Evolutionary conservation across 2,329 filamentous ascomycete species (phyloP), one percentile per base, ranked within the genome.

Genomic region (Pestalotiopsis sp.): DNA sequence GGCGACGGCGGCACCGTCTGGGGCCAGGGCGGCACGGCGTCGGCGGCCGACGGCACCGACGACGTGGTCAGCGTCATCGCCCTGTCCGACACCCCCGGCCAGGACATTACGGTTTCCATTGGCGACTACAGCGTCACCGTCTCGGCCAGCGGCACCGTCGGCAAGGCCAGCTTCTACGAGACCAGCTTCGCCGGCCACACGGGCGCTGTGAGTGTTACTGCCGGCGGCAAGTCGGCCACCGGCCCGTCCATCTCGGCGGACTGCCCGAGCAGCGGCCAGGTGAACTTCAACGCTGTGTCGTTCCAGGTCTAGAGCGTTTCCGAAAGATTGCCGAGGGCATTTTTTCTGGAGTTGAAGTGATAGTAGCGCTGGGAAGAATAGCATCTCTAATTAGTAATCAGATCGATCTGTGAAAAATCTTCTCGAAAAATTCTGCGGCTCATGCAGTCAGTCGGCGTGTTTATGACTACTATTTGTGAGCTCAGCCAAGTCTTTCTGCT

Each of bases 1-100:
- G 69, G 72, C 14, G 77, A 81, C 14, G 79, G 81, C 14, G 80
- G 75, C 38, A 80, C 80, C 2, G 74, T 77, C 58, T 82, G 80
- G 80, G 80, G 80, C 25, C 80, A 82, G 65, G 77, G 77, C 3
- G 78, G 79, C 17, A 70, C 68, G 25, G 76, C 75, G 5, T 78
- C 78, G 3, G 79, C 80, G 1, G 72, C 77, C 3, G 71, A 76
- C 4, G 80, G 82, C 14, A 78, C 80, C 2, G 74, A 81, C 67
- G 84, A 86, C 56, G 79, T 81, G 17, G 74, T 87, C 20, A 86
- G 84, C 31, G 75, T 85, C 57, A 80, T 85, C 65, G 75, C 77
- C 9, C 69, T 81, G n/a, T 77, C 77, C 13, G 77, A 76, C 62
- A 72, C 75, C 13, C 57, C 77, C 3, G 75, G 76, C 4, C 31